Conservation (phyloP, 345 rosid species). For the Brassica napus region DNA sequence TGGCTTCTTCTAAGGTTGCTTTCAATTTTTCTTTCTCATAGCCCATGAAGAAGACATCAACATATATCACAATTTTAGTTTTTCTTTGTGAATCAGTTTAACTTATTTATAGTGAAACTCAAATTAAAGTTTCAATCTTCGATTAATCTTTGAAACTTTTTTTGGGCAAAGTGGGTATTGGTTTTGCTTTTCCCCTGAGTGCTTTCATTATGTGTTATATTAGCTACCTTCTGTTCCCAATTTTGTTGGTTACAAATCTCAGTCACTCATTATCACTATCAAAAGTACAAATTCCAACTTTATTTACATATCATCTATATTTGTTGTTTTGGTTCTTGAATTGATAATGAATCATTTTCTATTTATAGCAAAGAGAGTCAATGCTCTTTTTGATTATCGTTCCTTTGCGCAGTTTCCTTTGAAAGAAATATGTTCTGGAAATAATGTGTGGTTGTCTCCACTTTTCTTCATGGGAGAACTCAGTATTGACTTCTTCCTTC, state of each 20-base stretch:
- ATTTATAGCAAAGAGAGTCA: conserved; percentile 27
- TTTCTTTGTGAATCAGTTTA: background rate
- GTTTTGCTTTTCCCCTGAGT: conserved; percentile 26
- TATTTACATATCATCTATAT: background rate
- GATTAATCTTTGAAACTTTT: conserved; percentile 2
- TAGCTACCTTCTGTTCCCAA: conserved; percentile 29
- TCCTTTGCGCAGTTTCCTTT: conserved; percentile 19
- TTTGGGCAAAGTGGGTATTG: background rate
- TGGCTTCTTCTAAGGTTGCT: conserved; percentile 75
- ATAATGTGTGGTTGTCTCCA: conserved; percentile 34
- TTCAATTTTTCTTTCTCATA: conserved; percentile 46
- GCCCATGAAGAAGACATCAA: conserved; percentile 49
- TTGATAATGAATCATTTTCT: conserved; percentile 36
- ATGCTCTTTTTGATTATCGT: conserved; percentile 30
- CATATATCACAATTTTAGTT: conserved; percentile 29
- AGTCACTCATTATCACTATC: conserved; percentile 35
- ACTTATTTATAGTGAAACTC: conserved; percentile 47
- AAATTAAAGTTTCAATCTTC: conserved; percentile 9
- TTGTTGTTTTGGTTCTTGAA: conserved; percentile 23
- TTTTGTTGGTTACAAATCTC: conserved; percentile 33
- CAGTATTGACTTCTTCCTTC: conserved; percentile 19
- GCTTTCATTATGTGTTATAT: conserved; percentile 39
- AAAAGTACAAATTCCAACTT: conserved; percentile 36
- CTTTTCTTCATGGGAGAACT: conserved; percentile 17
- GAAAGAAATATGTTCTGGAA: conserved; percentile 21